Conservation (phyloP, 1,284 basidiomycete species). For the Baeospora myosura region DNA sequence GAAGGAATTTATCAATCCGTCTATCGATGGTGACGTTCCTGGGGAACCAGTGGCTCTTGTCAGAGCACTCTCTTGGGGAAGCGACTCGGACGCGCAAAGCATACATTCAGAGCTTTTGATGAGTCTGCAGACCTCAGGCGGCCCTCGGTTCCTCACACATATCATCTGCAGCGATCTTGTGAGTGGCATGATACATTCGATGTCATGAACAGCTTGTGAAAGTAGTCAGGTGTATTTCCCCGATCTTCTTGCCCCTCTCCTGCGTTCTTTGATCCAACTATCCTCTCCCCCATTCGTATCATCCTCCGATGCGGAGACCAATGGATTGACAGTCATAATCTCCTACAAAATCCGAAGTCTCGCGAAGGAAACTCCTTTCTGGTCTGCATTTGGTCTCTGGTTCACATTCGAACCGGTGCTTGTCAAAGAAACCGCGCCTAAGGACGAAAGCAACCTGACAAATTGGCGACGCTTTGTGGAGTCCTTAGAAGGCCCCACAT, state of each 20-base stretch:
- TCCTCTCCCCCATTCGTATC: constrained; percentile 42
- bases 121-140: constrained; percentile 2
- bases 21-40: too few relatives aligned
- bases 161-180: constrained; percentile 73
- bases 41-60: constrained; percentile 26
- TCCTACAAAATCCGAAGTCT: constrained; percentile 77
- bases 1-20: constrained; percentile 6
- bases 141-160: constrained; percentile 41
- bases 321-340: constrained; percentile 36
- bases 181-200: constrained; percentile 18
- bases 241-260: constrained; percentile 60
- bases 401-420: constrained; percentile 66
- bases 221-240: constrained; percentile 64
- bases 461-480: constrained; percentile 36
- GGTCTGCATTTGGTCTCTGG: constrained; percentile 78
- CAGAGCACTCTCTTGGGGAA: constrained; percentile 64
- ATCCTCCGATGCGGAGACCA: constrained; percentile 3
- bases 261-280: constrained; percentile 61
- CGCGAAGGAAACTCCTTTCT: constrained; percentile 72
- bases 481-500: constrained; percentile 38
- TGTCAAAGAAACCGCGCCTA: constrained; percentile 10
- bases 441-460: not conserved
- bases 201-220: constrained; percentile 5
- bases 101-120: constrained; percentile 34
- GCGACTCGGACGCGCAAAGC: constrained; percentile 28